Conservation (phyloP, 495 filamentous ascomycete species). For the Cladorrhinum samala region DNA sequence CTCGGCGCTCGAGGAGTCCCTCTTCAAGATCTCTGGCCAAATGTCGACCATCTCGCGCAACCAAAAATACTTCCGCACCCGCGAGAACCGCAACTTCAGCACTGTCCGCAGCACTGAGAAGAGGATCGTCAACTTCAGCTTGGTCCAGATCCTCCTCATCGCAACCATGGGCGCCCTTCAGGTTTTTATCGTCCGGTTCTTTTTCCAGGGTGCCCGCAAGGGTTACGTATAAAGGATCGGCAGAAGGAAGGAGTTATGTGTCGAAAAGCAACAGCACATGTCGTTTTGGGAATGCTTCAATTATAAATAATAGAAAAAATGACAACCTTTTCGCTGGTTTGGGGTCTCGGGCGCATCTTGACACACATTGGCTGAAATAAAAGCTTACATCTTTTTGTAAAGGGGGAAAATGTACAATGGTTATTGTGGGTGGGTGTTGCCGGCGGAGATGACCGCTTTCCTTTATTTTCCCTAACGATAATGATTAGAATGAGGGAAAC, state of each 20-base stretch:
- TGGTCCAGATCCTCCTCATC: constrained; percentile 88
- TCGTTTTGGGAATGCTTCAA: no score
- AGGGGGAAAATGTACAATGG: constrained; percentile 4
- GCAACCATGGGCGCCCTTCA: constrained; percentile 94
- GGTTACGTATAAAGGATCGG: constrained; percentile 49
- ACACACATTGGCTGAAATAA: constrained; percentile 21
- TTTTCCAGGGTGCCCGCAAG: constrained; percentile 72
- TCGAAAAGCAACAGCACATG: no score
- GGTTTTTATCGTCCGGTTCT: constrained; percentile 97
- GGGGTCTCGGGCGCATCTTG: constrained; percentile 16
- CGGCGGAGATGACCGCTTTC: constrained; percentile 11
- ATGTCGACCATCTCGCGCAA: constrained; percentile 95
- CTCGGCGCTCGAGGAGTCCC: constrained; percentile 83
- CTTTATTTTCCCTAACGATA: neutral
- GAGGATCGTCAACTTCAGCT: constrained; percentile 93
- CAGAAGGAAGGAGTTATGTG: no score
- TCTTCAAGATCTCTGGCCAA: constrained; percentile 89
- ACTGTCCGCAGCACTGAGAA: constrained; percentile 94
- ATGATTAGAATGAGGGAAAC: neutral
- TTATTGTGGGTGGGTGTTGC: neutral
- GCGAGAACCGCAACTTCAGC: constrained; percentile 98
- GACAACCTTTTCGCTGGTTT: no score
- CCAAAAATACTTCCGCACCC: constrained; percentile 98
- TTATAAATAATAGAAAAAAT: no score
- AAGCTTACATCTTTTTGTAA: constrained; percentile 15